phyloP scores from a whole-genome alignment of 2,329 filamentous ascomycete genomes.

The Cytospora schulzeri region DNA sequence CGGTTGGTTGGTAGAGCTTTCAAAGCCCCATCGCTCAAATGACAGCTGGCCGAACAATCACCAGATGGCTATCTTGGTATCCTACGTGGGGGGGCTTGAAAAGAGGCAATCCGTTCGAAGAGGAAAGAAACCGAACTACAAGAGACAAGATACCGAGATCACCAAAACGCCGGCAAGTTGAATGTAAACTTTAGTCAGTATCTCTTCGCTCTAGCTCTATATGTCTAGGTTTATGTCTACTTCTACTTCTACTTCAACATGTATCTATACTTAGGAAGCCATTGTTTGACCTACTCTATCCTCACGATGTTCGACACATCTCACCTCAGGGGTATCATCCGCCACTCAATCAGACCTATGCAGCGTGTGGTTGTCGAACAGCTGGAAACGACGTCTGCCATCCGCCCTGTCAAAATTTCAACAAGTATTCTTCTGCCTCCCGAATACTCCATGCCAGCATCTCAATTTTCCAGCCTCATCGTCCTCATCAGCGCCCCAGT shows the following conservation, averaged over 20 bases:
- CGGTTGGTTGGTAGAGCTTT: too few species aligned
- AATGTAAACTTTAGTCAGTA: background rate
- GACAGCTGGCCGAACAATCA: too few species aligned
- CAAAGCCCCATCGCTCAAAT: too few species aligned
- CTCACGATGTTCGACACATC: background rate
- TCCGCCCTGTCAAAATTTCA: background rate
- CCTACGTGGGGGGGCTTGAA: too few species aligned
- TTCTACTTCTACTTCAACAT: background rate
- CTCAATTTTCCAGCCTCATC: conserved; percentile 45
- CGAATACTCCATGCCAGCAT: conserved; percentile 71
- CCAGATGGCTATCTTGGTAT: too few species aligned
- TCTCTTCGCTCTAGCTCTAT: background rate
- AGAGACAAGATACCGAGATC: background rate
- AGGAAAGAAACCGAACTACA: background rate
- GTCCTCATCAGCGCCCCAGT: conserved; percentile 65
- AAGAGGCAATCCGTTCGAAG: too few species aligned
- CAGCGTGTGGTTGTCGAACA: background rate
- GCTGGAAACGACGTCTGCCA: background rate
- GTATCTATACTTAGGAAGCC: background rate
- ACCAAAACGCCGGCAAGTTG: background rate
- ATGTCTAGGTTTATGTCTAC: background rate
- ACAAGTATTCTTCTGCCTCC: conserved; percentile 30
- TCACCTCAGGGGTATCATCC: background rate
- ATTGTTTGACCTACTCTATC: background rate
- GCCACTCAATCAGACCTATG: background rate